Percentiles rank a stretch among this genome's conserved stretches.
Conservation (phyloP, 306 rosid species). For the Pyrus bretschneideri region DNA sequence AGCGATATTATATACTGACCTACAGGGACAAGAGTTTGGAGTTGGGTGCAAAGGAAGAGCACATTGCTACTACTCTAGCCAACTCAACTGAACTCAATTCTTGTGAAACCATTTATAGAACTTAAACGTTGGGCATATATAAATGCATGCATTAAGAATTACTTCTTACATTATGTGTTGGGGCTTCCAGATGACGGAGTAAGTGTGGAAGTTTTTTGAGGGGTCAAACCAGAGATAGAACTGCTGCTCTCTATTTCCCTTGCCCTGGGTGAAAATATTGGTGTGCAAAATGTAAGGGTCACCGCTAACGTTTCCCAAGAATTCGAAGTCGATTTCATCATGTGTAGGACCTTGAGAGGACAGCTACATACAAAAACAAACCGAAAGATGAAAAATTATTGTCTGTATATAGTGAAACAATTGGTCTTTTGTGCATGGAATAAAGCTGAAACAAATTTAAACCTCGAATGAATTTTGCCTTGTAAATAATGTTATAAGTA, state of each 20-base stretch:
- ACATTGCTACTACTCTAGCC: too few relatives aligned
- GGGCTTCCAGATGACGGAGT: conserved; percentile 79
- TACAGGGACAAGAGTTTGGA: too few relatives aligned
- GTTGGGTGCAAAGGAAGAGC: too few relatives aligned
- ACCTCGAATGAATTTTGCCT: background rate
- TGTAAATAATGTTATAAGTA: background rate
- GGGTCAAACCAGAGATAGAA: conserved; percentile 89
- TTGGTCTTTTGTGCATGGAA: background rate
- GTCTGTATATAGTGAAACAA: background rate
- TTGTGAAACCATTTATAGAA: too few relatives aligned
- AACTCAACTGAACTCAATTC: too few relatives aligned
- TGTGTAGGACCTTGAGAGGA: conserved; percentile 72
- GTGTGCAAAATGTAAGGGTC: conserved; percentile 79
- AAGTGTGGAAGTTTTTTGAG: conserved; percentile 81
- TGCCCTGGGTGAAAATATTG: conserved; percentile 70
- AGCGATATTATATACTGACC: too few relatives aligned
- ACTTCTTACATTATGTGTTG: conserved; percentile 59
- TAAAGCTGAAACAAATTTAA: background rate
- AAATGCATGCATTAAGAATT: background rate
- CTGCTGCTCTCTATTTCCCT: conserved; percentile 77
- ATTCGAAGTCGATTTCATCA: conserved; percentile 89
- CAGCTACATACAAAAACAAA: conserved; percentile 33
- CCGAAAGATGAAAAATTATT: background rate
- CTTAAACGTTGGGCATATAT: background rate
- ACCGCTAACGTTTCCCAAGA: conserved; percentile 79